Base-by-base conservation (phyloP, 106 monocot species). In the Allium fistulosum region DNA sequence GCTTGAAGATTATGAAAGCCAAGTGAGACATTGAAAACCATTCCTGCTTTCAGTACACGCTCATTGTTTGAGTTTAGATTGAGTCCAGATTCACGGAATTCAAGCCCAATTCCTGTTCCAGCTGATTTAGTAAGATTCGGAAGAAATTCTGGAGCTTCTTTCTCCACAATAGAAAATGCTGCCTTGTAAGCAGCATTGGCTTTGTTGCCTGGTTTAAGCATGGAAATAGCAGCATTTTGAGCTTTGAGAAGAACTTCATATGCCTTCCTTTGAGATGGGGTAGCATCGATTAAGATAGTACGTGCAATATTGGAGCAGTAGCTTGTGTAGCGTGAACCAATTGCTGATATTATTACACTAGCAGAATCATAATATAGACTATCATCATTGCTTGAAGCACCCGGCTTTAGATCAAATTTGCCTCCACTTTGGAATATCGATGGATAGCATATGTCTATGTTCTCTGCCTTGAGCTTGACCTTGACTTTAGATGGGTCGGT, bases 361-460 rank as follows among this genome's bases (percentile, higher is more conserved):
- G 88, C 72, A 0, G 96, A 84, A 17, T 92, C 92, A 74, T 97
- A 97, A 61, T 89, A 92, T 11, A 97, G 70, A 65, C 86, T 68
- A 10, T 97, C 92, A 73, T 97, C 92, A 66, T 89, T 92, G 78
- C 92, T 92, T 7, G 83, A 76, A 15, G 96, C 96, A 74, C 96
- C 82, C 22, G 96, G 96, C 68, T 72, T 83, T n/a, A 97, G 73
- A 78, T 97, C 97, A 73, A 92, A 97, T 60, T 84, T 74, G 17
- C 97, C 92, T 9, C 97, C 97, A 84, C 92, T 92, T 75, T 97
- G 97, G 71, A 97, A 92, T 12, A 97, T 92, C 26, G 92, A 92
- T 57, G 97, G 97, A 65, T 97, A 97, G 73, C 97, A 97, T 74
- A 97, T 97, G 60, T 92, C 97, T 61, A 97, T 89, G 81, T 97